Evolutionary conservation across 257 asterid species (phyloP), one percentile per base, ranked within the genome.

Genomic region (Plectranthus barbatus): DNA sequence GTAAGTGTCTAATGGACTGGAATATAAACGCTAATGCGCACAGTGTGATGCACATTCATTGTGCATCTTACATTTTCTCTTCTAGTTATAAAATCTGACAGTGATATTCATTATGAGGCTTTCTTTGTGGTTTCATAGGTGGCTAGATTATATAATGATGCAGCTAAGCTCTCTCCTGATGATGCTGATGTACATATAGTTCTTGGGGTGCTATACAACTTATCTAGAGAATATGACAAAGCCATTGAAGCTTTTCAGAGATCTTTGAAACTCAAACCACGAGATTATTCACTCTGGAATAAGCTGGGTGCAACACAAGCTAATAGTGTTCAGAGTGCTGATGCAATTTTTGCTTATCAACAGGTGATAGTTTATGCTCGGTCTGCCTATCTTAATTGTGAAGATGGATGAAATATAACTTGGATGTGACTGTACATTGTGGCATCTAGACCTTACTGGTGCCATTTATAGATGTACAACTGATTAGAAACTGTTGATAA

Each of bases 261-360:
- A 47, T 87, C 97, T 77, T 80, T 93, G 83, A 77, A 87, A 63
- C 96, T 93, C 75, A 93, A 87, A 74, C 99, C 99, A 20, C 79
- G 86, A 62, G 99, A 93, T 79, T 93, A 90, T 80, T 93, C 99
- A 15, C 95, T 93, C 56, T 93, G 99, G 99, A 93, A 93, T 83
- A 90, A 93, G 86, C 96, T 93, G 57, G 99, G 99, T 51, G 99
- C 99, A 47, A 93, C 99, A 70, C 97, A 93, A 80, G 99, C 99
- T 61, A 93, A 93, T 60, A 90, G 99, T 46, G 83, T 93, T 60
- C 99, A 87, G 75, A 93, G 99, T 74, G 85, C 96, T 55, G 97
- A 93, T 82, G 99, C 99, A 56, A 90, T 93, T 73, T 71, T 64
- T 12, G 97, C 99, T 58, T 93, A 93, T 75, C 99, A 93, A 80